Base-by-base conservation (phyloP, 2,329 filamentous ascomycete species). In the Diaporthe sp. region DNA sequence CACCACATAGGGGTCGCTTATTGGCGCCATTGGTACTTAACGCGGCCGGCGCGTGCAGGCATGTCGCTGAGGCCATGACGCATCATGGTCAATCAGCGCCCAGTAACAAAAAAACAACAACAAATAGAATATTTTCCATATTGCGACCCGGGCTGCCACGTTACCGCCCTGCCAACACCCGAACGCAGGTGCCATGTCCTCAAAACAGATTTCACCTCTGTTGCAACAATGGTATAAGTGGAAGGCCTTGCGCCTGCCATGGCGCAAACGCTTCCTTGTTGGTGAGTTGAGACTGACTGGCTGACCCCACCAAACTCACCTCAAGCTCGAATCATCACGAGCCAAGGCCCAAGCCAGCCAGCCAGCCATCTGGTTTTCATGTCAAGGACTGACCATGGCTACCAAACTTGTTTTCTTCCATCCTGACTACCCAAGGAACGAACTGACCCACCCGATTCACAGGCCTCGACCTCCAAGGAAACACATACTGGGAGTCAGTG, bases 401-500 rank as follows among this genome's bases (percentile, higher is more conserved):
- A 42, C 25, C 44, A 10, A 59, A n/a, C 47, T 37, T 22, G 44
- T 8, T 47, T 47, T 19, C 12, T 15, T 15, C 39, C 39, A 42
- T 2, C 39, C 39, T n/a, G n/a, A n/a, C n/a, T n/a, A n/a, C n/a
- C n/a, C n/a, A n/a, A n/a, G n/a, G n/a, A n/a, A n/a, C n/a, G n/a
- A n/a, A 30, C 47, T 53, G 61, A 27, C 32, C 30, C 17, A 32
- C 53, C n/a, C n/a, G n/a, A n/a, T n/a, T n/a, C n/a, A 25, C 76
- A 93, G 91, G 92, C 77, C 86, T 88, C 78, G 92, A 93, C 80
- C 89, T 93, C 73, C 80, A 89, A 32, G 91, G 91, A 72, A 93
- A 93, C 83, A 92, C 91, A 5, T 93, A 89, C 84, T 93, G 92
- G 91, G 90, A 92, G 79, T 92, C n/a, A n/a, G n/a, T n/a, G n/a